Conservation (phyloP, 768 basidiomycete genomes). For the Cystofilobasidium capitatum region DNA sequence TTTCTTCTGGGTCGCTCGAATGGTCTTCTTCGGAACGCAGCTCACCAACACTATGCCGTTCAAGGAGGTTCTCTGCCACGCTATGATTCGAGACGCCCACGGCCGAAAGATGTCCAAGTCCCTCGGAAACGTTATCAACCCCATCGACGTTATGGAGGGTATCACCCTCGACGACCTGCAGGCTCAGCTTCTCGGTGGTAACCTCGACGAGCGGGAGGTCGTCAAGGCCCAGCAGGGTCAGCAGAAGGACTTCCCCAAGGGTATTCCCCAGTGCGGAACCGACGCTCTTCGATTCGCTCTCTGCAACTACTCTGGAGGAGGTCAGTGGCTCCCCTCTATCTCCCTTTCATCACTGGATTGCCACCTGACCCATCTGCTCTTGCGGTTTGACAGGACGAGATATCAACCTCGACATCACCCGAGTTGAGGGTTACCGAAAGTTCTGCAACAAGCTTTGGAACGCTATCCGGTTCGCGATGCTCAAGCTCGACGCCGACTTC, state of each 20-base stretch:
- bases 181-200: conserved; percentile 76
- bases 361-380: neutral
- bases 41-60: conserved; percentile 89
- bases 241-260: conserved; percentile 98
- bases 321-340: conserved; percentile 78
- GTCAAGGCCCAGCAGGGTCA: conserved; percentile 82
- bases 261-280: conserved; percentile 96
- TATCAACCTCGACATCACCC: conserved; percentile 89
- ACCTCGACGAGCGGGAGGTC: conserved; percentile 87
- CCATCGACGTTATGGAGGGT: conserved; percentile 87
- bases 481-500: conserved; percentile 77
- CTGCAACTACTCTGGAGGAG: conserved; percentile 85
- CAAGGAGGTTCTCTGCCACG: conserved; percentile 90
- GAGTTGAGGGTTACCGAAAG: conserved; percentile 96
- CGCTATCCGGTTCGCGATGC: conserved; percentile 98
- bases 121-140: conserved; percentile 95
- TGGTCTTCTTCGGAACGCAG: conserved; percentile 84
- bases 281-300: conserved; percentile 92
- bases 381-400: conserved; percentile 60
- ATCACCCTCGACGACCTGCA: conserved; percentile 68
- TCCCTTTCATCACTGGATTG: conserved; percentile 56
- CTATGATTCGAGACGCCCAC: conserved; percentile 97
- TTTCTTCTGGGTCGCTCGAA: conserved; percentile 99
- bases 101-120: conserved; percentile 99
- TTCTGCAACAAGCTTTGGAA: conserved; percentile 99